Percentiles rank a stretch among this genome's conserved stretches.
Conservation (phyloP, 352 stramenopile species). For the Pythium angustatum region DNA sequence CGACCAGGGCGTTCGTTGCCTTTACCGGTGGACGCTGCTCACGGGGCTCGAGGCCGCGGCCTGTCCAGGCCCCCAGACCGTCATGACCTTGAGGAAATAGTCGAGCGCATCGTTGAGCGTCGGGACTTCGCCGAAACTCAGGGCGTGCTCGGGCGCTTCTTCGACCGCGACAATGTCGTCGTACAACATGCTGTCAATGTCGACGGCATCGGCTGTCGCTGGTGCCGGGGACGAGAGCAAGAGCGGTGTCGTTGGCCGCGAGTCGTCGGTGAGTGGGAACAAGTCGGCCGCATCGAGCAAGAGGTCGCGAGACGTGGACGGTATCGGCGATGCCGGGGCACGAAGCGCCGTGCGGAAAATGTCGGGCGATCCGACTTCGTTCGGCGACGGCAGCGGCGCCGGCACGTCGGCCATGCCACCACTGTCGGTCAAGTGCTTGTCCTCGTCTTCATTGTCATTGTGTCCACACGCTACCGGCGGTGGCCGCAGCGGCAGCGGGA, state of each 20-base stretch:
- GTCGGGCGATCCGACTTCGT: conserved; percentile 9
- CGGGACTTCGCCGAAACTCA: conserved; percentile 13
- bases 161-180: conserved; percentile 18
- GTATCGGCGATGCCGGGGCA: neutral
- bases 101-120: conserved; percentile 38
- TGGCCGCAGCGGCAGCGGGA: neutral
- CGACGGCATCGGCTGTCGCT: neutral
- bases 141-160: conserved; percentile 16
- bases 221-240: neutral
- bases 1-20: neutral
- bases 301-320: neutral
- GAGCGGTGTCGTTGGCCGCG: neutral
- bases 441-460: too few relatives aligned
- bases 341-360: conserved; percentile 3
- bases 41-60: neutral
- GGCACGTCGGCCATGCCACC: neutral
- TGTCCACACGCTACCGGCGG: neutral
- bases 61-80: conserved; percentile 1
- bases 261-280: conserved; percentile 4
- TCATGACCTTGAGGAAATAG: conserved; percentile 31
- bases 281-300: conserved; percentile 6
- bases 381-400: conserved; percentile 5
- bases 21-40: neutral
- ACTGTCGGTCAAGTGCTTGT: neutral
- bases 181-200: conserved; percentile 13